These are phyloP conservation scores for Aspergillus quadricinctus DNA, from an alignment of 2,329 filamentous ascomycete species.

Conservation along the genomic window DNA sequence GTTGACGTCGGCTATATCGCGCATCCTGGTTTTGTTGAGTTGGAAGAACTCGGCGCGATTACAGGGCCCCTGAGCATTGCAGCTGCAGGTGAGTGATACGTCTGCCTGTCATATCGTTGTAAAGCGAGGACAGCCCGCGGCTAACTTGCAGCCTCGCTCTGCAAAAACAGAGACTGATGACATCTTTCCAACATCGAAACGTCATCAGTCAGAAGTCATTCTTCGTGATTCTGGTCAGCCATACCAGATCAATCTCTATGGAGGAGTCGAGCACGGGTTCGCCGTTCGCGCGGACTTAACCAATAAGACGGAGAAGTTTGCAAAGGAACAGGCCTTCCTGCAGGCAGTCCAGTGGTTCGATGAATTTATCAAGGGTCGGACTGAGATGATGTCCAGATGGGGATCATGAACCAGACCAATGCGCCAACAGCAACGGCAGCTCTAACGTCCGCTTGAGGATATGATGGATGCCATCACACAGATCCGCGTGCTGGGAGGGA, in stretches of 20 bases:
- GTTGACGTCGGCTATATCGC: slow-evolving; percentile 66
- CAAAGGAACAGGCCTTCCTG: slow-evolving; percentile 70
- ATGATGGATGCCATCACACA: background rate
- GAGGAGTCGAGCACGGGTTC: slow-evolving; percentile 67
- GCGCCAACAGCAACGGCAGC: no score
- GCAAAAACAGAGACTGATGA: slow-evolving; percentile 53
- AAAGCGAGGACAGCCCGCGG: no score
- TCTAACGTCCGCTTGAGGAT: no score
- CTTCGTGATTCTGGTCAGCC: slow-evolving; percentile 48
- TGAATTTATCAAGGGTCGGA: background rate
- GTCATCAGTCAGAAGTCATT: slow-evolving; percentile 58
- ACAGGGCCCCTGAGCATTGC: slow-evolving; percentile 62
- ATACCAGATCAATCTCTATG: slow-evolving; percentile 71
- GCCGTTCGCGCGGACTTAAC: slow-evolving; percentile 61
- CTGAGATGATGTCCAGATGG: no score
- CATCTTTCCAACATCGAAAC: slow-evolving; percentile 58
- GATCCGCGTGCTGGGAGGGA: background rate
- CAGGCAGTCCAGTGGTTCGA: slow-evolving; percentile 68
- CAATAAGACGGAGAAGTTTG: slow-evolving; percentile 55
- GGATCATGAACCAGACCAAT: no score
- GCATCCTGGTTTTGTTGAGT: slow-evolving; percentile 67
- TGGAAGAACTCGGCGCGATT: slow-evolving; percentile 59
- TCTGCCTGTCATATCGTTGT: no score
- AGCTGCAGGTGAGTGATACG: slow-evolving; percentile 35
- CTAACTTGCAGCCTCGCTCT: no score